phyloP scores from a whole-genome alignment of 306 rosid species.

The Hylodesmum podocarpum region DNA sequence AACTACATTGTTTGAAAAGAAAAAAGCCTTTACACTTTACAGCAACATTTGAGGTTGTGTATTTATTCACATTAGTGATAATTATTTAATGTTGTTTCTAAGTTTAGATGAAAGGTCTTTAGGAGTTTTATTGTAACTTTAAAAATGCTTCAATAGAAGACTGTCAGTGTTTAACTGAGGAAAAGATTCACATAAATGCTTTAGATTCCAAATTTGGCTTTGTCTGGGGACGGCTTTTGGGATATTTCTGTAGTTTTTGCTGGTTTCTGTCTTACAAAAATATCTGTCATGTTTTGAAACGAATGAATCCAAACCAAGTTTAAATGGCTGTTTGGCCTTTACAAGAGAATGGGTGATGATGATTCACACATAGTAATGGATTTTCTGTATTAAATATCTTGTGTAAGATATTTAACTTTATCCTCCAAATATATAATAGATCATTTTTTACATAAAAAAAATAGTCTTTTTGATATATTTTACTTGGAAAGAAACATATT shows the following conservation, averaged over 20 bases:
- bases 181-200: not conserved
- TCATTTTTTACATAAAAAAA: no score
- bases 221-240: conserved; percentile 23
- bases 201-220: conserved; percentile 28
- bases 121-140: not conserved
- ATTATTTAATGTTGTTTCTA: not conserved
- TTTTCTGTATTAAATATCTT: not conserved
- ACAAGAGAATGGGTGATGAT: not conserved
- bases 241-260: not conserved
- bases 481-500: no score
- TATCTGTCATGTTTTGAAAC: not conserved
- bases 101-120: not conserved
- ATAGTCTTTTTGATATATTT: no score
- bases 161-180: not conserved
- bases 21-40: not conserved
- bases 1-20: not conserved
- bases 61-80: not conserved
- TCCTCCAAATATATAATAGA: no score
- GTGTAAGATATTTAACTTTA: no score
- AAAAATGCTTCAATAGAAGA: not conserved
- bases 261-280: not conserved
- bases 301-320: not conserved
- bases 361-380: not conserved
- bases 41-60: not conserved
- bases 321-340: not conserved